phyloP scores from a whole-genome alignment of 305 asterid genomes.

The Lippia alba region DNA sequence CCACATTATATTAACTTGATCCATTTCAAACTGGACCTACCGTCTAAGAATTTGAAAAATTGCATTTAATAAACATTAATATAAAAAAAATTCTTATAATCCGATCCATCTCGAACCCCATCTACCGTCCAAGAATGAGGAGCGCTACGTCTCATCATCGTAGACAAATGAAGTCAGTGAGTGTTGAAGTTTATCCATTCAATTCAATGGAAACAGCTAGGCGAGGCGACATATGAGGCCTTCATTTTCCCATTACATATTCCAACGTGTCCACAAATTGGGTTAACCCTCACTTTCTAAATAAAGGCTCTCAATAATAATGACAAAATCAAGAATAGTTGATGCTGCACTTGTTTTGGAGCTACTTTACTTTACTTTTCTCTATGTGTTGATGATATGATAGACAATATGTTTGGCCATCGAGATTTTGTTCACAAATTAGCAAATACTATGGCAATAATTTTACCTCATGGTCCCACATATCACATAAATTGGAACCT shows the following conservation, averaged over 20 bases:
- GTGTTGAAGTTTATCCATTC: not conserved
- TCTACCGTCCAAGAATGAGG: too few species aligned
- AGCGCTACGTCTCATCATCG: too few species aligned
- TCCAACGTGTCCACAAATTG: slow-evolving; percentile 4
- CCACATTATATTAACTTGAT: too few species aligned
- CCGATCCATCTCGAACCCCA: too few species aligned
- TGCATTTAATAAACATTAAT: too few species aligned
- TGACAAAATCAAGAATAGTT: not conserved
- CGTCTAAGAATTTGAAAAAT: too few species aligned
- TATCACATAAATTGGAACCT: too few species aligned
- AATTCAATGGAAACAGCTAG: slow-evolving; percentile 26
- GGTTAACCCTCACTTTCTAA: slow-evolving; percentile 4
- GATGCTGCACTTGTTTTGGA: not conserved
- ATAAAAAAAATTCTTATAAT: too few species aligned
- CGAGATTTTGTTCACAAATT: not conserved
- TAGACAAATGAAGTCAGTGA: too few species aligned
- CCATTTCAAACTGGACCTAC: too few species aligned
- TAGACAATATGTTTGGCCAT: not conserved
- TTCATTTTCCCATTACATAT: not conserved
- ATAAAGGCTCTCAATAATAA: slow-evolving; percentile 21
- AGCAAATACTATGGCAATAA: not conserved
- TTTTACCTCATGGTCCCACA: too few species aligned
- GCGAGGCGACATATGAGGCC: not conserved
- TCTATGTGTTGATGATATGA: not conserved
- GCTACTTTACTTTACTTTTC: not conserved